Conservation (phyloP, 169 alveolate species). For the Plasmodium cynomolgi region DNA sequence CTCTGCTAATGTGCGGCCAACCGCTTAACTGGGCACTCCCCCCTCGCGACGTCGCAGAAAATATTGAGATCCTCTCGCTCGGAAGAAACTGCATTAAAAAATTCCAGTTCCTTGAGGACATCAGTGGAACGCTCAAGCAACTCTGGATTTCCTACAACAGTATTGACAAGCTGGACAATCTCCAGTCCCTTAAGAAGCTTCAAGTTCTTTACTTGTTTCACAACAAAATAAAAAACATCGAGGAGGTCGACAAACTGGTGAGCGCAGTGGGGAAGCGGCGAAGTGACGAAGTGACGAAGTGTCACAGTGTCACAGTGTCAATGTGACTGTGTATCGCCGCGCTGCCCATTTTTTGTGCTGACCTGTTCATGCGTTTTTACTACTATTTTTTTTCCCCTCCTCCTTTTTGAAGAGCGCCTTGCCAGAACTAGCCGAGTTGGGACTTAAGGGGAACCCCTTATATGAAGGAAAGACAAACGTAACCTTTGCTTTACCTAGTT, state of each 20-base stretch:
- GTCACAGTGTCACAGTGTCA: too few relatives aligned
- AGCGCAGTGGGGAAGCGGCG: background rate
- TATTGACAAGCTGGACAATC: constrained; percentile 55
- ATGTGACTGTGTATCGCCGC: too few relatives aligned
- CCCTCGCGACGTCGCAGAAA: constrained; percentile 12
- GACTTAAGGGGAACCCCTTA: constrained; percentile 58
- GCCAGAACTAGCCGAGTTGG: constrained; percentile 55
- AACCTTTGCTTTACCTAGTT: background rate
- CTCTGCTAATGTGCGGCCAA: background rate
- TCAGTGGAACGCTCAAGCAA: constrained; percentile 51
- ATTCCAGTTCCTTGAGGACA: constrained; percentile 45
- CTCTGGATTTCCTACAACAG: constrained; percentile 50
- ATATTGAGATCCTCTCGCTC: constrained; percentile 36
- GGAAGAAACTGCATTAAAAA: constrained; percentile 64
- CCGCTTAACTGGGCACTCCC: too few relatives aligned
- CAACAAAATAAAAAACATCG: constrained; percentile 42
- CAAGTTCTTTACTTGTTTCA: constrained; percentile 64
- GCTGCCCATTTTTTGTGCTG: background rate
- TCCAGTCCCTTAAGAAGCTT: constrained; percentile 41
- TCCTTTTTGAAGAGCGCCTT: constrained; percentile 20
- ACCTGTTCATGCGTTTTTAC: background rate
- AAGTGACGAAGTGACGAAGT: background rate
- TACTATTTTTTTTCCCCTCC: background rate
- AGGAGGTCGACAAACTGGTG: constrained; percentile 62
- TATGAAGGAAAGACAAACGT: constrained; percentile 65